Conservation (phyloP, 805 yeast species). For the Candida parachauliodes region DNA sequence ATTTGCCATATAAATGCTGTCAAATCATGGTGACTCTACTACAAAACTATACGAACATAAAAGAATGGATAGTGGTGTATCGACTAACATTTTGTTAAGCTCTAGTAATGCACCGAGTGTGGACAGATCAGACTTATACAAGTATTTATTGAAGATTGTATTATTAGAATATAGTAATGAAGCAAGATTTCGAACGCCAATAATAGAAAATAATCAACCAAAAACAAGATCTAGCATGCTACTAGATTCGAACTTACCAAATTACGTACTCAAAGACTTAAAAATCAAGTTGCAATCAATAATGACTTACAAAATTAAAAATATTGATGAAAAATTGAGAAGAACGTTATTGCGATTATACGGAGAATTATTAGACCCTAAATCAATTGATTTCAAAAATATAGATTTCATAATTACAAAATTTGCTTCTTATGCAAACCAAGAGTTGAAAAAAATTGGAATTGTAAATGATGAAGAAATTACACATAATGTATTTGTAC, state of each 20-base stretch:
- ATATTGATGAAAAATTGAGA: conserved; percentile 48
- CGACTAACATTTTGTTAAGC: conserved; percentile 2
- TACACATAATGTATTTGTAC: conserved; percentile 31
- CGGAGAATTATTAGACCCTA: conserved; percentile 54
- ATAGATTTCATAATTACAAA: conserved; percentile 47
- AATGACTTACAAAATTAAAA: conserved; percentile 40
- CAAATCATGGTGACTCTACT: neutral
- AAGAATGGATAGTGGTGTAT: conserved; percentile 3
- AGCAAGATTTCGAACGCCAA: conserved; percentile 51
- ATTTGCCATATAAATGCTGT: neutral
- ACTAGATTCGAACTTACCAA: conserved; percentile 32
- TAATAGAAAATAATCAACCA: conserved; percentile 8
- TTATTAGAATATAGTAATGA: conserved; percentile 60
- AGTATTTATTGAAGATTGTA: conserved; percentile 50
- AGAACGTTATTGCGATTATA: conserved; percentile 60
- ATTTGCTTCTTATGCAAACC: conserved; percentile 52
- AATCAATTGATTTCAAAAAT: conserved; percentile 28
- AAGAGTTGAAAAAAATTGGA: conserved; percentile 45
- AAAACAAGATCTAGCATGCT: conserved; percentile 3
- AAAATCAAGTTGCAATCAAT: conserved; percentile 42
- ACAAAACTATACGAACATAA: neutral
- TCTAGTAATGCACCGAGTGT: conserved; percentile 5
- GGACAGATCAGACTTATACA: conserved; percentile 38
- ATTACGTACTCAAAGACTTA: conserved; percentile 33
- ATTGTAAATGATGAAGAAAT: conserved; percentile 25